Percentiles rank a stretch among this genome's conserved stretches.
These are phyloP conservation scores for Penicillium sp. DNA, from an alignment of 2,329 filamentous ascomycete genomes.

Conservation along the genomic window DNA sequence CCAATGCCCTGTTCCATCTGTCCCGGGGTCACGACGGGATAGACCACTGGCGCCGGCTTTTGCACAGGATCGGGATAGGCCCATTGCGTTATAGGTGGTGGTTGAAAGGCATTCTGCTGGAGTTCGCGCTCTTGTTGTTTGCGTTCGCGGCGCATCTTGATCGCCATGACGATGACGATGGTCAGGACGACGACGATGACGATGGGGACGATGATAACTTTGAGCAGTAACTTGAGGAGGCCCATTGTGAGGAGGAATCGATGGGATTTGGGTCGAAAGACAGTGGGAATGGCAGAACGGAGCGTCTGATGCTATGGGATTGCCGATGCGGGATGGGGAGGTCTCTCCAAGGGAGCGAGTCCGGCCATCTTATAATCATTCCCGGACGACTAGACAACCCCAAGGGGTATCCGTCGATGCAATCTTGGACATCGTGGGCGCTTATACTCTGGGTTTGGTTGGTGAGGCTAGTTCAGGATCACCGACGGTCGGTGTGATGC, in stretches of 20 bases:
- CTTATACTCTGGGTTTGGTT: conserved; percentile 10
- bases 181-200: conserved; percentile 12
- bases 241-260: conserved; percentile 13
- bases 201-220: conserved; percentile 23
- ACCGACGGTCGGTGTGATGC: conserved; percentile 4
- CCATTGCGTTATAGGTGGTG: conserved; percentile 22
- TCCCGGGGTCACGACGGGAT: conserved; percentile 8
- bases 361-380: conserved; percentile 6
- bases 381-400: background rate
- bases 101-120: conserved; percentile 10
- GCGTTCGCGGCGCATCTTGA: conserved; percentile 16
- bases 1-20: conserved; percentile 14
- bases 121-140: conserved; percentile 11
- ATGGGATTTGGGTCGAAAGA: background rate
- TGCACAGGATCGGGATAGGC: conserved; percentile 10
- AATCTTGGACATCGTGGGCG: conserved; percentile 6
- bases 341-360: background rate
- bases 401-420: background rate
- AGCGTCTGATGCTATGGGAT: background rate
- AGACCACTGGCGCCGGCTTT: conserved; percentile 17
- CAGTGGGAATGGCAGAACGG: background rate
- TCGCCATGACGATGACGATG: conserved; percentile 4
- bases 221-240: conserved; percentile 20
- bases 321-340: background rate
- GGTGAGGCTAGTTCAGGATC: conserved; percentile 2